phyloP scores from a whole-genome alignment of 2,329 filamentous ascomycete species.

The Fusarium albidum region DNA sequence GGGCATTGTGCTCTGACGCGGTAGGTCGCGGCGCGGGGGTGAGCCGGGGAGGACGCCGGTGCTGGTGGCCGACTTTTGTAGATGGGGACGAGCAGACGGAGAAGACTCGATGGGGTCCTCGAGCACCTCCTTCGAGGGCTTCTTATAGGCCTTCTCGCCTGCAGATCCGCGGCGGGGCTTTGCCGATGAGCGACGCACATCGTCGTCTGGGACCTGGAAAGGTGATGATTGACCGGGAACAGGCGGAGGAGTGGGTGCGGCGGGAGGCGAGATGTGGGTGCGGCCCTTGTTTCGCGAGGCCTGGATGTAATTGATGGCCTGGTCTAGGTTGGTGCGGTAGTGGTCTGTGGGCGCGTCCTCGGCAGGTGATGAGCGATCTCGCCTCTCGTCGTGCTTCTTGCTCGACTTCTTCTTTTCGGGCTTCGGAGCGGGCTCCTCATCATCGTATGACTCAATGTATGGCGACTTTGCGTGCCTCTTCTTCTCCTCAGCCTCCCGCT shows the following conservation, averaged over 20 bases:
- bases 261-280: conserved; percentile 42
- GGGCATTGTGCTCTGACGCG: conserved; percentile 48
- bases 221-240: conserved; percentile 37
- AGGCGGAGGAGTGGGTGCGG: conserved; percentile 49
- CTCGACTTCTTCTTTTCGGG: conserved; percentile 51
- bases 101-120: conserved; percentile 44
- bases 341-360: conserved; percentile 42
- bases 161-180: conserved; percentile 46
- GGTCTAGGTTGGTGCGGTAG: conserved; percentile 29
- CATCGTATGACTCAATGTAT: conserved; percentile 48
- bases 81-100: conserved; percentile 41
- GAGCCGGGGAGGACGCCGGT: conserved; percentile 40
- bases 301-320: conserved; percentile 44
- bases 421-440: conserved; percentile 38
- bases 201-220: conserved; percentile 43
- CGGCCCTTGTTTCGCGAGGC: conserved; percentile 41
- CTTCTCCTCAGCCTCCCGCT: conserved; percentile 49
- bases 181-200: conserved; percentile 45
- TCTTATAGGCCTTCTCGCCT: conserved; percentile 44
- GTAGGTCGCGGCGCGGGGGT: conserved; percentile 44
- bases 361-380: conserved; percentile 45
- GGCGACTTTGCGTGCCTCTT: conserved; percentile 44
- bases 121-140: conserved; percentile 44
- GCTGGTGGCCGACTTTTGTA: conserved; percentile 38
- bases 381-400: conserved; percentile 50